Conservation (phyloP, 83 land plant genomes). For the Thuja plicata region DNA sequence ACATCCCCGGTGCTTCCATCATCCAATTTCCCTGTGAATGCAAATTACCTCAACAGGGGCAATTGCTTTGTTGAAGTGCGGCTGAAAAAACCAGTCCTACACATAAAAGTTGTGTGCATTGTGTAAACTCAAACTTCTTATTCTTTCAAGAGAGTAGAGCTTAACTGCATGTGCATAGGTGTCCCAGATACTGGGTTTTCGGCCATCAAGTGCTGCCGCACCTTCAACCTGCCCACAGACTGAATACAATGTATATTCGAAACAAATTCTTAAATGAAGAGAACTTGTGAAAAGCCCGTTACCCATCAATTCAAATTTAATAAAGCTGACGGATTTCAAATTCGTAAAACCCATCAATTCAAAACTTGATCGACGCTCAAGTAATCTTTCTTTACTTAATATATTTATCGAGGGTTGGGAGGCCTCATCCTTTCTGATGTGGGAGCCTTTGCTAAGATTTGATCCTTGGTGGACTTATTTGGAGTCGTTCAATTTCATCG, state of each 20-base stretch:
- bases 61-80: not conserved
- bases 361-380: no score
- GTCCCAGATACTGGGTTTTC: conserved; percentile 25
- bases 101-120: not conserved
- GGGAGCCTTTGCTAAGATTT: no score
- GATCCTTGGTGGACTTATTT: no score
- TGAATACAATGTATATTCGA: not conserved
- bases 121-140: not conserved
- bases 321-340: no score
- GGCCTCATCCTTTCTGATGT: no score
- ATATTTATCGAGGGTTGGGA: no score
- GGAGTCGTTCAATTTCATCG: no score
- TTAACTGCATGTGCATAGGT: conserved; percentile 22
- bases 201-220: conserved; percentile 17
- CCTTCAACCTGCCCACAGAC: conserved; percentile 16
- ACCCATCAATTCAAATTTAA: no score
- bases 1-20: conserved; percentile 31
- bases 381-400: no score
- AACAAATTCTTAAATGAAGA: no score
- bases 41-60: not conserved
- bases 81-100: not conserved
- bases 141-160: not conserved
- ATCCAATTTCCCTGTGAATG: conserved; percentile 20
- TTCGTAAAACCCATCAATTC: no score
- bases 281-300: no score